Evolutionary conservation across 2,329 filamentous ascomycete genomes (phyloP).

Genomic region (Epichloe uncinata): DNA sequence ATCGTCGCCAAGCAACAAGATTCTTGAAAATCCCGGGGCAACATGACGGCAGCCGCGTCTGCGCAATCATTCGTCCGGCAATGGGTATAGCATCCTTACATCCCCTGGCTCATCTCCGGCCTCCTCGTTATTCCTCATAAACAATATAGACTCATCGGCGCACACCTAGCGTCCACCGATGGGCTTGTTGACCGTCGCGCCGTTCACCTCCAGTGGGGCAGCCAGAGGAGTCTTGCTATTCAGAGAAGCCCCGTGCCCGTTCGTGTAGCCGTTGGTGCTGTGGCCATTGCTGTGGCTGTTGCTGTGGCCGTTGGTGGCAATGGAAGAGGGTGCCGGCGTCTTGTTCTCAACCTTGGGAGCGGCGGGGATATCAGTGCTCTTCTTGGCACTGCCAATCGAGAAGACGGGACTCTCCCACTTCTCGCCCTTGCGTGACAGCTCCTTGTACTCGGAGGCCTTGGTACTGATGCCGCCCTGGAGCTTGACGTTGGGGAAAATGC

Average conservation of each 20-base stretch:
- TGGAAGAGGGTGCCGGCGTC: constrained; percentile 10
- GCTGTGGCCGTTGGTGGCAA: constrained; percentile 10
- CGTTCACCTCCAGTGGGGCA: constrained; percentile 1
- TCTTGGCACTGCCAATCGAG: constrained; percentile 63
- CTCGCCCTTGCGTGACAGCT: constrained; percentile 76
- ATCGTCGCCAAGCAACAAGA: constrained; percentile 1
- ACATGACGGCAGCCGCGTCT: neutral
- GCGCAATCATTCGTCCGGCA: neutral
- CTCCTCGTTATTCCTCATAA: constrained; percentile 1
- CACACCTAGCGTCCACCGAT: constrained; percentile 9
- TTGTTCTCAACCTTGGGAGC: constrained; percentile 38
- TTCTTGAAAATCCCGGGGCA: neutral
- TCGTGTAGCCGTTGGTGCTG: constrained; percentile 9
- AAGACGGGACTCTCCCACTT: constrained; percentile 94
- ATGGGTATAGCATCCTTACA: constrained; percentile 9
- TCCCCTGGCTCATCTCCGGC: neutral
- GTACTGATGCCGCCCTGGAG: constrained; percentile 73
- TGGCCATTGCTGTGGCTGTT: no score
- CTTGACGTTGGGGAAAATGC: constrained; percentile 74
- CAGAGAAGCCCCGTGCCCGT: constrained; percentile 4
- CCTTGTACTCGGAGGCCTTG: constrained; percentile 89
- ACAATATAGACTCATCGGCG: constrained; percentile 5
- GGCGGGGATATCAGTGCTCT: constrained; percentile 58
- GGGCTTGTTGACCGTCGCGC: neutral
- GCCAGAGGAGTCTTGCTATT: constrained; percentile 2